Evolutionary conservation across 306 rosid species (phyloP).

Genomic region (Oxytropis ochrocephala): DNA sequence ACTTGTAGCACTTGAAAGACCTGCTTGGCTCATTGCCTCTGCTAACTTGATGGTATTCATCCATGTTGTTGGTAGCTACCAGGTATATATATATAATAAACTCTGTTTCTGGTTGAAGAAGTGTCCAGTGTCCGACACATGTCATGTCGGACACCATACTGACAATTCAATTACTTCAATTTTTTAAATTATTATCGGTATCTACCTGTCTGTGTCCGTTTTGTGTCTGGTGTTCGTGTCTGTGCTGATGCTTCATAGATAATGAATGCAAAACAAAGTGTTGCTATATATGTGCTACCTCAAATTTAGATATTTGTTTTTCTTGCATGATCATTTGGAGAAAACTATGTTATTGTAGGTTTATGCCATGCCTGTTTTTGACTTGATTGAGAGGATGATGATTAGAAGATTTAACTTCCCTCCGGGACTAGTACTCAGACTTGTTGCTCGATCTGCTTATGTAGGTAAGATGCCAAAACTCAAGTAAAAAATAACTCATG

Average conservation of each 20-base stretch:
- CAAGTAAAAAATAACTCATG: not conserved
- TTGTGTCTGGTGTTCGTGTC: no score
- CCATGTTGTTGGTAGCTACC: constrained; percentile 92
- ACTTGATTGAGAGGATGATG: constrained; percentile 64
- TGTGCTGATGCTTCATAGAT: no score
- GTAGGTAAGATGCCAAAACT: constrained; percentile 51
- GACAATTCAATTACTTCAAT: no score
- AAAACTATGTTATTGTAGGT: constrained; percentile 40
- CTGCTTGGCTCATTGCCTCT: constrained; percentile 83
- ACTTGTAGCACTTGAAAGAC: constrained; percentile 56
- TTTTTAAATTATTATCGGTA: no score
- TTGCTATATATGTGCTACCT: not conserved
- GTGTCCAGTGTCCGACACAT: no score
- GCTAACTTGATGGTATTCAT: constrained; percentile 88
- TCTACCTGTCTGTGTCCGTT: no score
- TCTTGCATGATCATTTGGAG: not conserved
- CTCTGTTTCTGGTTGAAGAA: no score
- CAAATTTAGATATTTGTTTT: not conserved
- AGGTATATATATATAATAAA: no score
- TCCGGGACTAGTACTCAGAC: constrained; percentile 65
- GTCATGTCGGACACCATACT: no score
- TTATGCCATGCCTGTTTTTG: constrained; percentile 87
- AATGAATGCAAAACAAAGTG: not conserved
- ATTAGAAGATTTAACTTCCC: constrained; percentile 47
- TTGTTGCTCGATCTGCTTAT: constrained; percentile 65